Base-by-base conservation (phyloP, 129 eudicot genomes). In the Helianthus tuberosus region DNA sequence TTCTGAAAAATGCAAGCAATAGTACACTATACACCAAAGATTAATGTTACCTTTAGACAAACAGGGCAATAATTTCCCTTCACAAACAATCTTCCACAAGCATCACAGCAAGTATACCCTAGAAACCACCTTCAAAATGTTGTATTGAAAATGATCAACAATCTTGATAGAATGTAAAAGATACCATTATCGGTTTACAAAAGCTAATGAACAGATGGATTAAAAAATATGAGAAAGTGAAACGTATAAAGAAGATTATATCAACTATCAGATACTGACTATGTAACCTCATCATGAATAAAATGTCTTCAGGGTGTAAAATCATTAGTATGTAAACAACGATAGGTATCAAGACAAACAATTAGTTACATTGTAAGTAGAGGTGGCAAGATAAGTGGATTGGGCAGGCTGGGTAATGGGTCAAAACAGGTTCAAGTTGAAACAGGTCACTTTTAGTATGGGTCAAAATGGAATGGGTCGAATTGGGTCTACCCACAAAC, bases 31-130 rank as follows among this genome's bases (percentile, higher is more conserved):
- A 77, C 23, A 59, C 39, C 60, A 68, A 63, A 50, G 32, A 11
- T 15, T 3, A 67, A 54, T 11, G 14, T 73, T 85, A 94, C 98
- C 98, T 90, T 94, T 80, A 94, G 76, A 80, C 98, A 94, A 71
- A 90, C 93, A 10, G 98, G 98, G 75, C 98, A 94, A 51, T 94
- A 94, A 78, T 94, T 94, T 65, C 92, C 96, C 79, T 94, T 94
- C 51, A 85, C 95, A 85, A 94, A 94, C 84, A 94, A 87, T 82
- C 98, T 85, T 77, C 98, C 98, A 74, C 98, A 90, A 69, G 97
- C 98, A 86, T 94, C 98, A 80, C 98, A 94, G 75, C 98, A 94
- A 72, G 97, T 91, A 78, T 90, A 90, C 75, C 98, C 98, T 32
- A 94, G 77, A 77, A 94, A 90, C 98, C 98, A 94, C 91, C 98